A percentile compares a stretch with the other conserved stretches of the same genome.
Conservation (phyloP, 768 basidiomycete species). For the Lentinula sp. region DNA sequence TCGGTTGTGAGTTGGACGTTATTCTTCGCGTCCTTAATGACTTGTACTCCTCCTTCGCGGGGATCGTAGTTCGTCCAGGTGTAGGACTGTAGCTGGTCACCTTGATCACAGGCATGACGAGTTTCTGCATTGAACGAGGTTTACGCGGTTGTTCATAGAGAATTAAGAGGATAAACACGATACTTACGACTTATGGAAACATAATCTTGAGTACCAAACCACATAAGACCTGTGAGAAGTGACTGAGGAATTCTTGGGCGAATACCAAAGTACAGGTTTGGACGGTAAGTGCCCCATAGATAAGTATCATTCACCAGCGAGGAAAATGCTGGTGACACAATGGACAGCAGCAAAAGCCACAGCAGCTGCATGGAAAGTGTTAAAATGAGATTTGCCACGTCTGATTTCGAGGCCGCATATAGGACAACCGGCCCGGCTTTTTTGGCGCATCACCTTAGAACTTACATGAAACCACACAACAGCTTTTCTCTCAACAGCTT, state of each 20-base stretch:
- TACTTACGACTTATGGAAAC: constrained; percentile 58
- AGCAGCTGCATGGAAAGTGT: constrained; percentile 31
- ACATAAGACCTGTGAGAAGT: constrained; percentile 89
- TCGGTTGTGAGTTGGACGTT: constrained; percentile 84
- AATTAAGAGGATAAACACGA: constrained; percentile 2
- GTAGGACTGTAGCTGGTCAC: constrained; percentile 74
- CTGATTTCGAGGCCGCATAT: not conserved
- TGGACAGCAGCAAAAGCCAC: constrained; percentile 40
- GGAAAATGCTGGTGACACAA: constrained; percentile 32
- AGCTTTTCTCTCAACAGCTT: not conserved
- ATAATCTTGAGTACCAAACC: constrained; percentile 89
- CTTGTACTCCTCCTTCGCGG: constrained; percentile 80
- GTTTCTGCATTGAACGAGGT: constrained; percentile 39
- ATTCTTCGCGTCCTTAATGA: constrained; percentile 73
- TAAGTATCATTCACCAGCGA: constrained; percentile 45
- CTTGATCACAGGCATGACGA: constrained; percentile 87
- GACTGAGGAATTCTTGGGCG: constrained; percentile 80
- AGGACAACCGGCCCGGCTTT: not conserved
- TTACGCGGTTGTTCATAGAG: not conserved
- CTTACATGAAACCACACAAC: not conserved
- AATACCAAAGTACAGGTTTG: constrained; percentile 93
- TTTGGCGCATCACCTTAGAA: not conserved
- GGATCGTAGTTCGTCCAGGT: constrained; percentile 87
- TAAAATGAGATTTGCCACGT: not conserved
- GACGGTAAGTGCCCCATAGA: constrained; percentile 84